These are phyloP conservation scores for Neonectria punicea DNA, from an alignment of 2,329 filamentous ascomycete species.

Conservation along the genomic window DNA sequence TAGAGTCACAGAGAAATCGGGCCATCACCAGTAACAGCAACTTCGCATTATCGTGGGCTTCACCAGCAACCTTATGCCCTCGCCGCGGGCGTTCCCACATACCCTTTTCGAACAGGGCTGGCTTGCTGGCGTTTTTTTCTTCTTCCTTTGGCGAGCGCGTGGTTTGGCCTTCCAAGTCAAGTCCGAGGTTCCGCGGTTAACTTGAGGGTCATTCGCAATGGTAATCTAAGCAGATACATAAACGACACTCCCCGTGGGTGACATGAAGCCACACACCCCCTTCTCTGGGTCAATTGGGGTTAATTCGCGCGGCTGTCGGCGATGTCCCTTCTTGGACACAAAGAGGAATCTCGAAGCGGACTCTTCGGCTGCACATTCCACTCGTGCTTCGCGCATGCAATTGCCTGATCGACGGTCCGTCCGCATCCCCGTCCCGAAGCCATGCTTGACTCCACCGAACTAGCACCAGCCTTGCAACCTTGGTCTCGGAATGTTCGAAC, in stretches of 20 bases:
- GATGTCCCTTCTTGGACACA: no score
- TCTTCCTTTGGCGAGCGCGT: not conserved
- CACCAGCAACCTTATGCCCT: constrained; percentile 6
- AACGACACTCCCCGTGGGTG: not conserved
- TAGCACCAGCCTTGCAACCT: not conserved
- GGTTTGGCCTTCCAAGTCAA: constrained; percentile 12
- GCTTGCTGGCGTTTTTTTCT: not conserved
- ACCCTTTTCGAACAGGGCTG: constrained; percentile 24
- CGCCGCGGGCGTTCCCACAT: constrained; percentile 21
- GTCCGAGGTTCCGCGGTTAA: constrained; percentile 3
- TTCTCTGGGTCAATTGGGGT: not conserved
- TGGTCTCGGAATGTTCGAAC: not conserved
- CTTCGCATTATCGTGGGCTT: constrained; percentile 13
- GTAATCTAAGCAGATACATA: not conserved
- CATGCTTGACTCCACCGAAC: not conserved
- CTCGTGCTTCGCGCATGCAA: constrained; percentile 3
- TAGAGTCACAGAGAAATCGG: constrained; percentile 5
- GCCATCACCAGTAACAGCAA: constrained; percentile 10
- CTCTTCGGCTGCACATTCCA: constrained; percentile 14
- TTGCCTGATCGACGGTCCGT: not conserved
- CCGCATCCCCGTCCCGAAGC: not conserved
- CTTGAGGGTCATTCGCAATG: no score
- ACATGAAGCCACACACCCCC: constrained; percentile 6
- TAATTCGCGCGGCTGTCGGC: constrained; percentile 15
- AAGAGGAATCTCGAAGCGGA: constrained; percentile 13